Evolutionary conservation across 2,329 filamentous ascomycete species (phyloP), one percentile per base, ranked within the genome.

Genomic region (Fusarium bulbicola): DNA sequence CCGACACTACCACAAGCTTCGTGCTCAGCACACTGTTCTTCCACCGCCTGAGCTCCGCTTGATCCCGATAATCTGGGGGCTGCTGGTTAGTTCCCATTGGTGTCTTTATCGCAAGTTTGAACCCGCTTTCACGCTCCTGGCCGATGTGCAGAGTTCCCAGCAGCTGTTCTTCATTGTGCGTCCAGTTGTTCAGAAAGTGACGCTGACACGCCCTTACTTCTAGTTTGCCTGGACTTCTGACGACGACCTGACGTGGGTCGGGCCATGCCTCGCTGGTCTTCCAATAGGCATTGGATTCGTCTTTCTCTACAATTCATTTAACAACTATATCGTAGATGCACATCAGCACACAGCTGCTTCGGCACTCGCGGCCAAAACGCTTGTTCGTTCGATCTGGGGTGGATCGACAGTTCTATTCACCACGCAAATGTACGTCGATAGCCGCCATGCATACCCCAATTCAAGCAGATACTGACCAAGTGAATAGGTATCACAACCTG

Each of bases 121-220:
- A 24, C 40, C n/a, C 21, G 6, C 21, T 10, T 12, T 40, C 21
- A 14, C 21, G 3, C 40, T 42, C 7, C 6, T 11, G 16, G 34
- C 8, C 15, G 0, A 36, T 36, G 8, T 10, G 2, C 8, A 36
- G 15, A 36, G 34, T 36, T 0, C 34, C 3, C 34, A 36, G 8
- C 34, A 36, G 1, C 16, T 16, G 15, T 10, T 18, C 15, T 16
- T 1, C 34, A 16, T 36, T 36, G 14, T 16, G 1, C 34, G 8
- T 2, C 15, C 34, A 0, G 15, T 36, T 36, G 7, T 10, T 18
- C 15, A 16, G 15, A 1, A 18, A 36, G 34, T 18, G 15, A 36
- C 0, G n/a, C n/a, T 42, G 40, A 24, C n/a, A 8, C 14, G 14
- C 14, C 6, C n/a, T 42, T 5, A 7, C 39, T 42, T 42, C 0